Base-by-base conservation (phyloP, 495 filamentous ascomycete genomes). In the Penicillium psychrofluorescens region DNA sequence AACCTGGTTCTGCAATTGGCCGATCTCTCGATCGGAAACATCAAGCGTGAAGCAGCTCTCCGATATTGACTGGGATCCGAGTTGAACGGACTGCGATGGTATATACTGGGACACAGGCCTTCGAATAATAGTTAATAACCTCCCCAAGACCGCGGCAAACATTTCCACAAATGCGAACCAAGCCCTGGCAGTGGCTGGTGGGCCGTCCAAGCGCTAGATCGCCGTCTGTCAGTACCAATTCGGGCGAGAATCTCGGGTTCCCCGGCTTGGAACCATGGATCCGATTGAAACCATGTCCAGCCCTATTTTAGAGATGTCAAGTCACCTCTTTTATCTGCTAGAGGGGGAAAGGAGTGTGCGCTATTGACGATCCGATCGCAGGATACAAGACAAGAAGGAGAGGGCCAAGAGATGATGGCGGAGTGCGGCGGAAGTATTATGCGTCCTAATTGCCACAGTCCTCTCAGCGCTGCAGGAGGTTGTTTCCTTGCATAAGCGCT, bases 401-500 rank as follows among this genome's bases (percentile, higher is more conserved):
- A 49, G 38, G 46, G 38, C 49, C 40, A 38, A 43, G 37, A 49
- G 42, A 29, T 34, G 42, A 29, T 34, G 10, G 9, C 41, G 22
- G 22, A 22, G 6, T 22, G 22, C 4, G 2, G 22, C 22, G 22
- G 22, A 22, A 22, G 4, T 6, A 22, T 22, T 22, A 22, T 22
- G 22, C 22, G 4, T 4, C 27, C 40, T 32, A 50, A 55, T 61
- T 58, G 57, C 57, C 57, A 61, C 57, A 7, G 32, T 3, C 46
- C 34, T 29, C 15, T 45, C 36, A 31, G 44, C 32, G 45, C 53
- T 40, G 44, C 42, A 33, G 49, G 46, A 52, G 46, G 46, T 49
- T 53, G 9, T 51, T 41, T 53, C 57, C 57, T 61, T 61, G 57
- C 57, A 55, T 55, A 29, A 47, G 42, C 34, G 36, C 40, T 14